Evolutionary conservation across 176 grass and related monocot genomes (phyloP).

Genomic region (Pharus latifolius): DNA sequence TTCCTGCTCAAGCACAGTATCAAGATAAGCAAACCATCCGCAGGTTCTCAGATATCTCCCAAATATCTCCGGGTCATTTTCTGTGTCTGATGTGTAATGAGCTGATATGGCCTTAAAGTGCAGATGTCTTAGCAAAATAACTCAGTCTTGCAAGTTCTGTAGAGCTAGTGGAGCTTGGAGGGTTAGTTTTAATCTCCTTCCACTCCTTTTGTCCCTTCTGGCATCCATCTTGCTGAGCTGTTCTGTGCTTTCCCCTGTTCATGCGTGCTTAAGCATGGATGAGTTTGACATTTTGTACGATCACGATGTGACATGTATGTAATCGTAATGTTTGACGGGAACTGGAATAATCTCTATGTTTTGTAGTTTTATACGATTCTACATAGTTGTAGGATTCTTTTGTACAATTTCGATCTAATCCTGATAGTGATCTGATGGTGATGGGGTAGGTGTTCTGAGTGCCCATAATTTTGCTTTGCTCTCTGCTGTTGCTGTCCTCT

Average conservation of each 20-base stretch:
- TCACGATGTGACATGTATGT: too few relatives aligned
- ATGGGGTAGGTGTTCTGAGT: too few relatives aligned
- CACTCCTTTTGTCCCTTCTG: background rate
- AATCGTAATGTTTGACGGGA: too few relatives aligned
- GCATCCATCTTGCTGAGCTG: background rate
- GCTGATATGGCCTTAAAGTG: background rate
- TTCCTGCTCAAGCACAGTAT: background rate
- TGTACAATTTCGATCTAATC: too few relatives aligned
- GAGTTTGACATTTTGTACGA: too few relatives aligned
- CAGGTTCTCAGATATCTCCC: background rate
- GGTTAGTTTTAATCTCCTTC: background rate
- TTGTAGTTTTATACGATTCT: too few relatives aligned
- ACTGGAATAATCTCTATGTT: too few relatives aligned
- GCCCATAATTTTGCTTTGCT: too few relatives aligned
- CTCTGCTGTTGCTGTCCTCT: too few relatives aligned
- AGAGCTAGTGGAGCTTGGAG: background rate
- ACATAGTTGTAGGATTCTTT: too few relatives aligned
- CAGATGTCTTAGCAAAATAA: background rate
- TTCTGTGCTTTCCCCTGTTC: too few relatives aligned
- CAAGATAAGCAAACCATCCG: background rate
- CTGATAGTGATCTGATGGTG: too few relatives aligned
- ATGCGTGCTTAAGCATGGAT: background rate
- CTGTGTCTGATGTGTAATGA: background rate
- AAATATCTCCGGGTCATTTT: conserved; percentile 1
- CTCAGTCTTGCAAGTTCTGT: background rate